Evolutionary conservation across 352 stramenopile species (phyloP).

Genomic region (Phytopythium ostracodes): DNA sequence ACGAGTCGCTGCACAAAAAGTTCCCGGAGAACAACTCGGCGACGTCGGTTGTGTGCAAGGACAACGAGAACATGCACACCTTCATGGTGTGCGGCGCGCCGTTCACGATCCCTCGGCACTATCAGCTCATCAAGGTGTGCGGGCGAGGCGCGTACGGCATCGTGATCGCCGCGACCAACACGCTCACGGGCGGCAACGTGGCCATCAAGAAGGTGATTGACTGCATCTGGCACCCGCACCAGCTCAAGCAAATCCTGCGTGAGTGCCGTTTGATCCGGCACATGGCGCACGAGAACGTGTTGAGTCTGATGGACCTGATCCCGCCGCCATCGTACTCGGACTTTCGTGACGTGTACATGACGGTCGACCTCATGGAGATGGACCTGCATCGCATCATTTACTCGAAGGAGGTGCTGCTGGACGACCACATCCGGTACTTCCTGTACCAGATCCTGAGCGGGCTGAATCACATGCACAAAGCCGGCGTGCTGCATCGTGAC

Average conservation of each 20-base stretch:
- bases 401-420: constrained; percentile 88
- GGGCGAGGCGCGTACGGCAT: constrained; percentile 86
- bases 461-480: constrained; percentile 84
- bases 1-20: constrained; percentile 31
- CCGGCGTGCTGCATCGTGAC: constrained; percentile 81
- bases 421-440: constrained; percentile 94
- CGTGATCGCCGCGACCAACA: constrained; percentile 86
- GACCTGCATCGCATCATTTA: constrained; percentile 92
- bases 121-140: constrained; percentile 87
- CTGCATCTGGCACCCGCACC: constrained; percentile 87
- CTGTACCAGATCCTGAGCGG: constrained; percentile 91
- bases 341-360: constrained; percentile 90
- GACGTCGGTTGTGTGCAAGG: constrained; percentile 75
- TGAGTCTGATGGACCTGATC: constrained; percentile 84
- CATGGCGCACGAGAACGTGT: constrained; percentile 81
- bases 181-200: constrained; percentile 74
- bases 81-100: constrained; percentile 88
- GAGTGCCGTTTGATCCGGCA: constrained; percentile 83
- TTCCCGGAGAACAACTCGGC: constrained; percentile 26
- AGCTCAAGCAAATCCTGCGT: constrained; percentile 88
- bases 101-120: constrained; percentile 83
- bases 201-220: constrained; percentile 92
- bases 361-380: constrained; percentile 91
- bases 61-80: constrained; percentile 85
- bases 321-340: constrained; percentile 78